A percentile compares a stretch with the other conserved stretches of the same genome.
Evolutionary conservation across 179 eudicot species (phyloP).

Genomic region (Corrigiola litoralis): DNA sequence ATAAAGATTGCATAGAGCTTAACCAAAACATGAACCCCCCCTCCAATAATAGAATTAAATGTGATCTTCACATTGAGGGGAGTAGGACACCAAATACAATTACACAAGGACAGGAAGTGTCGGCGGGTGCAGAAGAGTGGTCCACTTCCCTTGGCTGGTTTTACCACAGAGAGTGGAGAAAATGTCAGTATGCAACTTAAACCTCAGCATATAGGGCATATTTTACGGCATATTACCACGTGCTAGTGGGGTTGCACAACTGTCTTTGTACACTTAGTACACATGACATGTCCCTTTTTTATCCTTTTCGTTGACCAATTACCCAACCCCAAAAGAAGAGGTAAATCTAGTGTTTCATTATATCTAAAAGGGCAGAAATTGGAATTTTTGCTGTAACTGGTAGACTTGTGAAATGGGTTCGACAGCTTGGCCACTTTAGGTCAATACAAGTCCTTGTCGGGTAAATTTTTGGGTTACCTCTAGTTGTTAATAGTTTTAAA

Average conservation of each 20-base stretch:
- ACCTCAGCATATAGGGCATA: not conserved
- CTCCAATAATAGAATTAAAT: too few relatives aligned
- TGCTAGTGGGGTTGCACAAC: conserved; percentile 29
- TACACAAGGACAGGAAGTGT: conserved; percentile 15
- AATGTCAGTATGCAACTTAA: not conserved
- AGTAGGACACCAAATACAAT: not conserved
- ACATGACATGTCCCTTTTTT: conserved; percentile 18
- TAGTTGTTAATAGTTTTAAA: too few relatives aligned
- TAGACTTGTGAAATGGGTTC: too few relatives aligned
- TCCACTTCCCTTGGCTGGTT: conserved; percentile 7
- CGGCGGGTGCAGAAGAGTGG: conserved; percentile 29
- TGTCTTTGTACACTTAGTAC: conserved; percentile 2
- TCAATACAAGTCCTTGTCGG: too few relatives aligned
- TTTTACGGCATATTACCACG: conserved; percentile 27
- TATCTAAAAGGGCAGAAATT: too few relatives aligned
- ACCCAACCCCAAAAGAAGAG: too few relatives aligned
- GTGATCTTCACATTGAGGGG: not conserved
- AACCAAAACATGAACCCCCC: too few relatives aligned
- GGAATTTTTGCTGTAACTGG: too few relatives aligned
- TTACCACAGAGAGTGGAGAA: conserved; percentile 8
- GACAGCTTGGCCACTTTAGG: too few relatives aligned
- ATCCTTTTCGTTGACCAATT: not conserved
- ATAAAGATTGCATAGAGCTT: too few relatives aligned
- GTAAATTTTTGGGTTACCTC: too few relatives aligned
- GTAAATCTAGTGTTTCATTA: too few relatives aligned